Base-by-base conservation (phyloP, 1,139 yeast species). In the Hyphopichia burtonii region DNA sequence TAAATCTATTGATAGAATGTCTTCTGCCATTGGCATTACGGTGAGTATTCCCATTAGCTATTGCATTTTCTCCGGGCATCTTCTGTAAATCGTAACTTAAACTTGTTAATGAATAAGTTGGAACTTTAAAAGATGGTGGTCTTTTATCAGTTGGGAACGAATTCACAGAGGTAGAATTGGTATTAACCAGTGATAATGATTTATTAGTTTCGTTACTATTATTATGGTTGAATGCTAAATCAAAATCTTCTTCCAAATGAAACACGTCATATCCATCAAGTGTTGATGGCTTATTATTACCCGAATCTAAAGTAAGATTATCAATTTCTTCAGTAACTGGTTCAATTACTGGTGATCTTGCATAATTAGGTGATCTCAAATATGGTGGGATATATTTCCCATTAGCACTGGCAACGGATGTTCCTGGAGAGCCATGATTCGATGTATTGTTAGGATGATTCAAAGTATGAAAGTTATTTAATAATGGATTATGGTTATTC, bases 361-460 rank as follows among this genome's bases (percentile, higher is more conserved):
- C 51, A 41, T 56, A 59, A 28, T 52, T 55, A 1, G 77, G 77
- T 2, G 76, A 70, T 44, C 78, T 58, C 53, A 73, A 60, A 44
- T 63, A 68, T 22, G 78, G 78, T 19, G 78, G 78, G 27, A 71
- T 56, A 44, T 73, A 73, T 49, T 71, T 72, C 9, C 75, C 76
- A 41, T 42, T 41, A 12, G 31, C 19, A 39, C 20, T 30, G 18
- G 25, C 14, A 3, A 17, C 19, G n/a, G 41, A 15, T 8, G 25
- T 27, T 17, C 36, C 34, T n/a, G 41, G 41, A 31, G 32, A 25
- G 25, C 34, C 38, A 20, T 22, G 33, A 18, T 18, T 12, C 3
- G 31, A 15, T n/a, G n/a, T 20, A 19, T 19, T 23, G n/a, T 25
- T 31, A 9, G 38, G 32, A 36, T 41, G 40, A 36, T 35, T 41